Percentiles rank a stretch among this genome's conserved stretches.
Conservation (phyloP, 2,329 filamentous ascomycete genomes). For the Xylaria hypoxylon region DNA sequence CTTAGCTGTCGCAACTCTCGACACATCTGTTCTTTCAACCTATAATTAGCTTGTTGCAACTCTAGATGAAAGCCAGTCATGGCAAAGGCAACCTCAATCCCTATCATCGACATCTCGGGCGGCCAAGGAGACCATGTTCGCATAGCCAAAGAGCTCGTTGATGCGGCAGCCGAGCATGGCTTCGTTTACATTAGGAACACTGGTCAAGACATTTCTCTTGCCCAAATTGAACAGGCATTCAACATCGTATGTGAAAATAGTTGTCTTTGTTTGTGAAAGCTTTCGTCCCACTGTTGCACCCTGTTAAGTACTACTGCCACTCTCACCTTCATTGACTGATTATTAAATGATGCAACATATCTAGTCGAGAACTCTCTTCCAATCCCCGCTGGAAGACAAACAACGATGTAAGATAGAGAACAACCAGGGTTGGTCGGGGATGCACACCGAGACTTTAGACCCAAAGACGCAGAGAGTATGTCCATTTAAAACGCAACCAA, state of each 20-base stretch:
- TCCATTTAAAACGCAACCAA: conserved; percentile 21
- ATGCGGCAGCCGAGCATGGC: conserved; percentile 83
- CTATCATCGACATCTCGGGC: conserved; percentile 83
- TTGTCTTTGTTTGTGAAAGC: neutral
- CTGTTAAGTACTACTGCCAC: neutral
- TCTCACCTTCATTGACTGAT: conserved; percentile 10
- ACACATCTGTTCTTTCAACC: neutral
- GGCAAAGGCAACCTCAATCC: conserved; percentile 66
- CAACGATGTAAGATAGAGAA: conserved; percentile 79
- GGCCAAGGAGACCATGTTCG: conserved; percentile 63
- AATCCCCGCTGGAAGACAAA: conserved; percentile 77
- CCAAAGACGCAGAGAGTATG: conserved; percentile 81
- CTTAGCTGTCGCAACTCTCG: neutral
- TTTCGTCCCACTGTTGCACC: neutral
- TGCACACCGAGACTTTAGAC: conserved; percentile 90
- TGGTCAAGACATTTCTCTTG: conserved; percentile 73
- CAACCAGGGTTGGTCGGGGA: conserved; percentile 89
- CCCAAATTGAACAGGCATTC: conserved; percentile 78
- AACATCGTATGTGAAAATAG: conserved; percentile 66
- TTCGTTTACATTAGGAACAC: conserved; percentile 90
- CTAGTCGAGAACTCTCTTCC: conserved; percentile 80
- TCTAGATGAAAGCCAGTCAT: conserved; percentile 30
- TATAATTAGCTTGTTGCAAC: neutral
- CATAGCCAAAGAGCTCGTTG: conserved; percentile 76
- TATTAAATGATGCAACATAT: neutral